Base-by-base conservation (phyloP, 2,329 filamentous ascomycete species). In the Colletotrichum tanaceti region DNA sequence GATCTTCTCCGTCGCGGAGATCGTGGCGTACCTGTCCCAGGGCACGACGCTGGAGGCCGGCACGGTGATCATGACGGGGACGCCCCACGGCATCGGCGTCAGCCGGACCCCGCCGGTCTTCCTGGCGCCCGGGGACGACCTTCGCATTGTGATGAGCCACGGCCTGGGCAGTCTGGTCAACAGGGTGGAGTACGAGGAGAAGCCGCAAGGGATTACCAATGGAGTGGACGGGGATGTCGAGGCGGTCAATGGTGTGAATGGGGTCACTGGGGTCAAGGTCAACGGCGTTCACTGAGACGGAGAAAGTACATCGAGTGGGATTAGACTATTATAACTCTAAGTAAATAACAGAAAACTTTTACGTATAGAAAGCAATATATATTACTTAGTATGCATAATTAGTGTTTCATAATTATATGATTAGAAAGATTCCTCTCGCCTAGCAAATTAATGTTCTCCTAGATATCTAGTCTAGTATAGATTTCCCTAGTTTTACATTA, bases 1-100 rank as follows among this genome's bases (percentile, higher is more conserved):
- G 70, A 73, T 76, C n/a, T 76, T 76, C 32, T 65, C 65, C 4
- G 76, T 85, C 0, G 68, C 71, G 5, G 69, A 74, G 47, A 73
- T 76, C 22, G 64, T 76, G 6, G 70, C 71, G 1, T 74, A 74
- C 32, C 43, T 74, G 0, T 75, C 72, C 5, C 67, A 74, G 55
- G 74, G 74, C 13, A 75, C 72, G 0, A 76, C 75, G 1, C 59
- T 76, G 41, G 70, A 72, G 22, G 65, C 70, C 0, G 75, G 75
- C 2, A 75, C 74, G 1, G 72, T 76, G 4, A 76, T 77, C 13
- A 57, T 76, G 64, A 77, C 75, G 0, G 74, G 74, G 0, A 76
- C 75, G 1, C 74, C 75, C 7, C 70, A 73, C 41, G 73, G 73
- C 1, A 73, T 73, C 16, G 73, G 47, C 3, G 71, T 73, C 35